Evolutionary conservation across 2,329 filamentous ascomycete species (phyloP).

Genomic region (Falciphora oryzae): DNA sequence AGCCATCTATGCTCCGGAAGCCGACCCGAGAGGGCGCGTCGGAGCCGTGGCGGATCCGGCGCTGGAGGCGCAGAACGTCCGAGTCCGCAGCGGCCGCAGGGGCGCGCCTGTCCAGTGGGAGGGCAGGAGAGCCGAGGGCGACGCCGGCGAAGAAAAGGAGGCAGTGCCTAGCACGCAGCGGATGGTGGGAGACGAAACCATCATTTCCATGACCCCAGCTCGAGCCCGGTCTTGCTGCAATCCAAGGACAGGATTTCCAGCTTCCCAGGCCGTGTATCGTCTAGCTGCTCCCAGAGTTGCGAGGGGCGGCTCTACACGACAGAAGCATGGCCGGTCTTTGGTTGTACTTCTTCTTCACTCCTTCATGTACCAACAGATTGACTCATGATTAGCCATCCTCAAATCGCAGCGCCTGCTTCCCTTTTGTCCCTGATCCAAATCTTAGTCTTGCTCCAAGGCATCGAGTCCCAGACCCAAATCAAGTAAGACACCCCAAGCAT

Average conservation of each 20-base stretch:
- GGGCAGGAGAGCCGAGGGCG: conserved; percentile 7
- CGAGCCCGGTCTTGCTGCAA: too few relatives aligned
- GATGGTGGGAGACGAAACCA: background rate
- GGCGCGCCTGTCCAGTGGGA: conserved; percentile 7
- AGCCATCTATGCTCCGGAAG: conserved; percentile 4
- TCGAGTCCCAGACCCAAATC: background rate
- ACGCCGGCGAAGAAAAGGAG: conserved; percentile 7
- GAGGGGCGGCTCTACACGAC: too few relatives aligned
- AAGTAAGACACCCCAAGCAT: background rate
- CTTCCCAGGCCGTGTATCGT: too few relatives aligned
- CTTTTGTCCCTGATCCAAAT: background rate
- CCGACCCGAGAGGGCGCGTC: background rate
- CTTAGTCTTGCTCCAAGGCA: background rate
- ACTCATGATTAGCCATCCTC: too few relatives aligned
- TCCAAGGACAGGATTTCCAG: too few relatives aligned
- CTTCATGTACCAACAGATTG: too few relatives aligned
- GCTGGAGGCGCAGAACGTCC: conserved; percentile 12
- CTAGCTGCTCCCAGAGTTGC: too few relatives aligned
- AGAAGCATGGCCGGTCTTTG: too few relatives aligned
- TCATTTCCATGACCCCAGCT: background rate
- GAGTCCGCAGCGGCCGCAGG: conserved; percentile 12
- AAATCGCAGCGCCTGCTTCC: background rate
- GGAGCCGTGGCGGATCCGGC: background rate
- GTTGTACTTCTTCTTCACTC: too few relatives aligned
- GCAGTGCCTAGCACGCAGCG: conserved; percentile 12